Evolutionary conservation across 2,329 filamentous ascomycete genomes (phyloP).

Genomic region (Pseudogymnoascus sp.): DNA sequence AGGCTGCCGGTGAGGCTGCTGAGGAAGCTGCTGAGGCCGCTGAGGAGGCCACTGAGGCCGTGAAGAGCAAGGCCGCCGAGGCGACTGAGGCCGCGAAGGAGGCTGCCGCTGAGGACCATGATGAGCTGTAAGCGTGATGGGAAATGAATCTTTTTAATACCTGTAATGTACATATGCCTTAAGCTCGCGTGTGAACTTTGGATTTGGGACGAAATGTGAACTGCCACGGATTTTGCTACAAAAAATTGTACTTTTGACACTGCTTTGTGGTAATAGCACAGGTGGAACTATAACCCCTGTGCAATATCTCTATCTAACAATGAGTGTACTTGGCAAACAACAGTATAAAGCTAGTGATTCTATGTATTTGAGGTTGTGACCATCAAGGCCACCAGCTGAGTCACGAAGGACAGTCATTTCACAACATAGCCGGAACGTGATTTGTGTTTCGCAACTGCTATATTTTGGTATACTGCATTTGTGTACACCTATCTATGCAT

Average conservation of each 20-base stretch:
- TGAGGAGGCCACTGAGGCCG: conserved; percentile 42
- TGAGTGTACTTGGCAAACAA: background rate
- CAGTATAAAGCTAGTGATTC: background rate
- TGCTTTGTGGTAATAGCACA: background rate
- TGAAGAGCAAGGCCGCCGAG: conserved; percentile 39
- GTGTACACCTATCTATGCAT: background rate
- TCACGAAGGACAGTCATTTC: background rate
- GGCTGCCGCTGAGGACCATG: conserved; percentile 43
- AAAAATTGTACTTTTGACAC: background rate
- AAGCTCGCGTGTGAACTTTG: background rate
- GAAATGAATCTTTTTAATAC: conserved; percentile 5
- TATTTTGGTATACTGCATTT: background rate
- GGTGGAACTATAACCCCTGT: background rate
- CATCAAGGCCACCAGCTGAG: background rate
- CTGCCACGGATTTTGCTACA: background rate
- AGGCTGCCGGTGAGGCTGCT: conserved; percentile 33
- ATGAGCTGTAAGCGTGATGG: conserved; percentile 62
- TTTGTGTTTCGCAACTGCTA: background rate
- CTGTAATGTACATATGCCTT: background rate
- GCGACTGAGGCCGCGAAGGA: conserved; percentile 35
- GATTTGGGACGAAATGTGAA: background rate
- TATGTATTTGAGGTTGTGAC: background rate
- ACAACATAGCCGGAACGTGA: conserved; percentile 1
- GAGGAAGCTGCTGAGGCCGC: conserved; percentile 36
- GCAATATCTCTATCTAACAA: background rate